phyloP scores from a whole-genome alignment of 352 stramenopile species.

The Elongisporangium anandrum region DNA sequence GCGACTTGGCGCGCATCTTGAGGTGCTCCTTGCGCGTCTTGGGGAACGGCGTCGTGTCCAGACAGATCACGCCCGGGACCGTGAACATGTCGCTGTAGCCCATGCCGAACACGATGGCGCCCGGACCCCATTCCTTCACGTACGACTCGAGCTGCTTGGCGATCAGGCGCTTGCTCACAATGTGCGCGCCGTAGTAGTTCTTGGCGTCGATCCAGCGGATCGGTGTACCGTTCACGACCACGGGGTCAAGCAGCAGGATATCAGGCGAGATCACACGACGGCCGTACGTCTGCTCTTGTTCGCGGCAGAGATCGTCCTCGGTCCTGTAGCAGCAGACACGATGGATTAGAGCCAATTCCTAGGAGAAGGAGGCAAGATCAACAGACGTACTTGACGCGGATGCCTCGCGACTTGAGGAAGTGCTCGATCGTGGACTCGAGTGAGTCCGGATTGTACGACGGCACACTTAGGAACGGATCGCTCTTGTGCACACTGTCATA shows the following conservation, averaged over 20 bases:
- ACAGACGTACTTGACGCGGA: constrained; percentile 63
- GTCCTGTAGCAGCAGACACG: constrained; percentile 30
- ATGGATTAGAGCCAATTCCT: not conserved
- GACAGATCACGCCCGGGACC: constrained; percentile 70
- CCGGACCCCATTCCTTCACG: constrained; percentile 83
- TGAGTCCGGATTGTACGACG: constrained; percentile 68
- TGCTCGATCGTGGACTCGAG: constrained; percentile 71
- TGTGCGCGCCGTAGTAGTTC: constrained; percentile 88
- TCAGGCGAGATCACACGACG: constrained; percentile 77
- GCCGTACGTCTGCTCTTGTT: constrained; percentile 62
- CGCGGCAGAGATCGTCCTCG: constrained; percentile 58
- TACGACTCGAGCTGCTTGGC: constrained; percentile 77
- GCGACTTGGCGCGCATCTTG: constrained; percentile 78
- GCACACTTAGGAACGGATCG: constrained; percentile 68
- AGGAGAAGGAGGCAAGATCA: not conserved
- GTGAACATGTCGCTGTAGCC: constrained; percentile 87
- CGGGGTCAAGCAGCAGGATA: constrained; percentile 73
- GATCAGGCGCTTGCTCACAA: constrained; percentile 83
- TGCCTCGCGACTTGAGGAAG: constrained; percentile 64
- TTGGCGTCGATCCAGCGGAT: constrained; percentile 87
- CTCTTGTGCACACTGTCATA: constrained; percentile 86
- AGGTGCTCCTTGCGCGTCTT: constrained; percentile 59
- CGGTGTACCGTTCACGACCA: constrained; percentile 79
- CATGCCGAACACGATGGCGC: constrained; percentile 85
- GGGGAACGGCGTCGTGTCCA: constrained; percentile 81